These are phyloP conservation scores for Gossypium schwendimanii DNA, from an alignment of 441 rosid genomes.

Conservation along the genomic window DNA sequence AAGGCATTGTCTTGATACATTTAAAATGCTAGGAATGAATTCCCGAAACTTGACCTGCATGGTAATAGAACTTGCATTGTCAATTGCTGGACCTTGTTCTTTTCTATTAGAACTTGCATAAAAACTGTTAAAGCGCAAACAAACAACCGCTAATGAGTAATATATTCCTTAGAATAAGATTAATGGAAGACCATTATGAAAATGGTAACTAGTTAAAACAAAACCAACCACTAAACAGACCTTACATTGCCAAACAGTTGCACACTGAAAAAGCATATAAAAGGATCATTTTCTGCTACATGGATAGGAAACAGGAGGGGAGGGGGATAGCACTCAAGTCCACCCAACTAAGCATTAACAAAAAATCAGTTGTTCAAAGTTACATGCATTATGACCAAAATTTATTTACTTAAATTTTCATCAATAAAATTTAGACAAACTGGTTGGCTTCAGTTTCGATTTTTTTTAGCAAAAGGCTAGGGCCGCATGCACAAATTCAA, in stretches of 20 bases:
- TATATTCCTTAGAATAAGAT: background rate
- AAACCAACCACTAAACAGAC: background rate
- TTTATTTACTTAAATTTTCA: background rate
- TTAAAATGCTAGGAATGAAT: constrained; percentile 94
- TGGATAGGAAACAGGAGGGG: background rate
- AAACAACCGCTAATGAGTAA: background rate
- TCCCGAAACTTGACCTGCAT: constrained; percentile 91
- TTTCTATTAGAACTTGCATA: background rate
- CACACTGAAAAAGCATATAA: background rate
- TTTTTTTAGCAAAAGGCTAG: background rate
- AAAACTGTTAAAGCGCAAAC: background rate
- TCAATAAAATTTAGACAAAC: background rate
- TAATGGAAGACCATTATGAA: background rate
- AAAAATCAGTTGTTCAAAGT: background rate
- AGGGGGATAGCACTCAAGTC: background rate
- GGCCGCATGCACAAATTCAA: background rate
- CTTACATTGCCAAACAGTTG: background rate
- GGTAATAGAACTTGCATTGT: constrained; percentile 1
- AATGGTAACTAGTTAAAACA: background rate
- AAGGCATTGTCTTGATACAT: constrained; percentile 88
- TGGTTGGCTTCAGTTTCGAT: background rate
- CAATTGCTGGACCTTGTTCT: background rate
- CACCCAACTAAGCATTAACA: too few relatives aligned
- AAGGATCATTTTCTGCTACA: background rate
- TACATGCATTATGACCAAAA: background rate